Evolutionary conservation across 805 yeast genomes (phyloP).

Genomic region (Danielia oregonensis): DNA sequence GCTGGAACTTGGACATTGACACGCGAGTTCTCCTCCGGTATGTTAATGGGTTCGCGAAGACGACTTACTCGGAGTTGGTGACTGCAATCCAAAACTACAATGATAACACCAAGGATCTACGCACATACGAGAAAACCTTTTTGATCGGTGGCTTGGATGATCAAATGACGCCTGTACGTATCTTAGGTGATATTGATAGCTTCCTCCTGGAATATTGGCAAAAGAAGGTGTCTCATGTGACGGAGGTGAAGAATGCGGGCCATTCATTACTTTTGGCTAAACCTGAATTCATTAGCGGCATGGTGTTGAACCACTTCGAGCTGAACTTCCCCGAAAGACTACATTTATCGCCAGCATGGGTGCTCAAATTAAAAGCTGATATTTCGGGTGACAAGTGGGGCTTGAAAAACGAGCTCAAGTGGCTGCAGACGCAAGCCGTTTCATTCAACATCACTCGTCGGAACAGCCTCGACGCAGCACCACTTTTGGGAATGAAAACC

Average conservation of each 20-base stretch:
- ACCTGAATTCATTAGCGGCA: constrained; percentile 63
- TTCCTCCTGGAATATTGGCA: constrained; percentile 21
- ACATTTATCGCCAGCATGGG: constrained; percentile 69
- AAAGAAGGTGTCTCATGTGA: constrained; percentile 28
- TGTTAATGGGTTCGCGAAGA: constrained; percentile 45
- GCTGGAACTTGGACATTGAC: constrained; percentile 68
- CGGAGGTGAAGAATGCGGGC: constrained; percentile 49
- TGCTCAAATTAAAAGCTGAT: constrained; percentile 56
- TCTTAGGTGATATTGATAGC: constrained; percentile 27
- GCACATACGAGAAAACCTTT: constrained; percentile 42
- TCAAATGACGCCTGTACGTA: constrained; percentile 45
- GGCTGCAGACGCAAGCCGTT: constrained; percentile 55
- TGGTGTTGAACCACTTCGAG: constrained; percentile 55
- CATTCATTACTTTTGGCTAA: constrained; percentile 62
- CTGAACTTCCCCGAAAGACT: constrained; percentile 42
- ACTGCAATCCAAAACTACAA: constrained; percentile 33
- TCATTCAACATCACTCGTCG: constrained; percentile 39
- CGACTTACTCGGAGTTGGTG: constrained; percentile 42
- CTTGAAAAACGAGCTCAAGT: constrained; percentile 67
- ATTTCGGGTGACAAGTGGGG: constrained; percentile 76
- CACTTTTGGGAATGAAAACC: constrained; percentile 71
- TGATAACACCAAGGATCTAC: constrained; percentile 28
- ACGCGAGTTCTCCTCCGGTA: constrained; percentile 53
- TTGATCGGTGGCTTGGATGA: constrained; percentile 60
- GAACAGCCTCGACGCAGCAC: constrained; percentile 33